Base-by-base conservation (phyloP, 306 rosid species). In the Ziziphus jujuba region DNA sequence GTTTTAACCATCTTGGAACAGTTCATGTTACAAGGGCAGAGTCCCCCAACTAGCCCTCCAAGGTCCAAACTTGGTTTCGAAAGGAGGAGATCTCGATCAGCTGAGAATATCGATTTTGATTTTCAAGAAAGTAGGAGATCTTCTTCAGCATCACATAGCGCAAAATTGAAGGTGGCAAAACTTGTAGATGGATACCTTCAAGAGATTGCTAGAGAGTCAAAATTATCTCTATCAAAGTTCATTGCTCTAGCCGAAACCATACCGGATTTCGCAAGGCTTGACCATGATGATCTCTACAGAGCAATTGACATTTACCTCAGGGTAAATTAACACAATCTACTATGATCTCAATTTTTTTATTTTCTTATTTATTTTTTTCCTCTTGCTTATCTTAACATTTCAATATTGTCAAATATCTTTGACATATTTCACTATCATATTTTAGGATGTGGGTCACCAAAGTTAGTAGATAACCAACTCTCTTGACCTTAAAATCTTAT, bases 121-220 rank as follows among this genome's bases (percentile, higher is more conserved):
- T 92, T 92, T 28, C 98, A 90, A 81, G 98, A 92, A 77, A 90
- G 93, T 65, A 76, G 98, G 58, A 87, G 97, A 69, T 92, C 97
- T 0, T 92, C 96, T 67, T 92, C 98, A 17, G 97, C 97, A n/a
- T 90, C 98, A 47, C 98, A 92, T 38, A 69, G 96, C 67, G 86
- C 98, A 43, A 90, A 85, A 70, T 71, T 93, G 70, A 90, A 85
- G 75, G 99, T 93, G 62, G 99, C 96, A 45, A 93, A 87, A 83
- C 79, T 93, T 72, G 90, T 93, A 50, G 99, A 93, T 67, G 85
- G 84, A 50, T 93, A 93, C 72, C 95, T 93, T 67, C 95, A 88
- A 62, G 92, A 88, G 81, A 81, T 93, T 70, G 91, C 90, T 20
- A 82, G 87, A 49, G 99, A 93, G 72, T 80, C 59, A 36, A 93